These are phyloP conservation scores for Taxawa tesnikishii DNA, from an alignment of 2,329 filamentous ascomycete species.

Conservation along the genomic window DNA sequence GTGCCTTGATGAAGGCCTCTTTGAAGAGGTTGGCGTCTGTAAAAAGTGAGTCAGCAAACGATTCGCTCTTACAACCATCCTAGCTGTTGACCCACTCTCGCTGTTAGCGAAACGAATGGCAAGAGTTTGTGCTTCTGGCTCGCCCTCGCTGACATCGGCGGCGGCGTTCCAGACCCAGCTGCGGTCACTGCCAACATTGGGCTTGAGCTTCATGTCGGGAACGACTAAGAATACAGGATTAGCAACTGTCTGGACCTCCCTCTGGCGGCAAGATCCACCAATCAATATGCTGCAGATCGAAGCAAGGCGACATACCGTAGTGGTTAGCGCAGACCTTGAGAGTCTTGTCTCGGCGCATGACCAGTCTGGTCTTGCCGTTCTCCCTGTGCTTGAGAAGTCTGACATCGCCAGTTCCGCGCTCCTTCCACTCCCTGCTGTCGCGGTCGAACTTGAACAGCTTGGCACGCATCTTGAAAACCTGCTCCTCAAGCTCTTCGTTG, in stretches of 20 bases:
- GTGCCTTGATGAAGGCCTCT: conserved; percentile 91
- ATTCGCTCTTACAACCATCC: no score
- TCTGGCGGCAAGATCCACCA: background rate
- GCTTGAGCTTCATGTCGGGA: conserved; percentile 96
- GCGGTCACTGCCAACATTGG: conserved; percentile 95
- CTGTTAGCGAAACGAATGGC: conserved; percentile 97
- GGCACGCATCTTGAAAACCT: conserved; percentile 98
- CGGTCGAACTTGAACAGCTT: conserved; percentile 98
- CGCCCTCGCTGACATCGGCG: conserved; percentile 94
- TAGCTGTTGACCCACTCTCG: conserved; percentile 69
- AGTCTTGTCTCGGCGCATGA: conserved; percentile 99
- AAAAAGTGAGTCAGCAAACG: background rate
- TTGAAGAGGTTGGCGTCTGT: conserved; percentile 94
- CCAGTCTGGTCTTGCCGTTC: conserved; percentile 91
- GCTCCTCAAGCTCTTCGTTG: conserved; percentile 96
- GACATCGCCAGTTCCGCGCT: conserved; percentile 94
- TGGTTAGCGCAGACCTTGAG: conserved; percentile 99
- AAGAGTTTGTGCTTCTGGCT: conserved; percentile 89
- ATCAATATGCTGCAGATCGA: background rate
- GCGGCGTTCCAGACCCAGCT: conserved; percentile 99
- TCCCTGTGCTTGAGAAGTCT: conserved; percentile 97
- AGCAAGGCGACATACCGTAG: conserved; percentile 59
- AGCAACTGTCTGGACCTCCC: conserved; percentile 6
- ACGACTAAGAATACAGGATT: conserved; percentile 49
- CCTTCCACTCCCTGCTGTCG: conserved; percentile 93